These are phyloP conservation scores for Lecanicillium sp. DNA, from an alignment of 2,329 filamentous ascomycete species.

Conservation along the genomic window DNA sequence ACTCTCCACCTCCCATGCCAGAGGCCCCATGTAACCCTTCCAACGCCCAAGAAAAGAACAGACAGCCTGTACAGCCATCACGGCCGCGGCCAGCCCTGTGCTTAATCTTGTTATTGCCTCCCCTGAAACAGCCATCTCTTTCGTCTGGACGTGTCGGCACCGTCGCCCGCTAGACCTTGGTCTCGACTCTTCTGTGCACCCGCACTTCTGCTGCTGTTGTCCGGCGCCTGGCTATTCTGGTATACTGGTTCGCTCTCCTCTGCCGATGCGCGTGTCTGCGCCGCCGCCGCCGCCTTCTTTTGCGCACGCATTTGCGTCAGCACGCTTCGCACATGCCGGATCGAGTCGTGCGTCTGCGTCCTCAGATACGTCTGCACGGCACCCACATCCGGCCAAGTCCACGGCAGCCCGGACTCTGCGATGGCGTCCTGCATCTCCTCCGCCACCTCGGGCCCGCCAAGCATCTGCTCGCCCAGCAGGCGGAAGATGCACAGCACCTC, in stretches of 20 bases:
- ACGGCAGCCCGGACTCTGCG: conserved; percentile 21
- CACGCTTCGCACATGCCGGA: conserved; percentile 21
- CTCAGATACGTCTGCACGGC: conserved; percentile 30
- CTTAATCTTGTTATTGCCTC: conserved; percentile 6
- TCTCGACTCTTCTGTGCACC: too few species aligned
- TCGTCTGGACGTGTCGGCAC: too few species aligned
- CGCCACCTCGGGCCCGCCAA: conserved; percentile 27
- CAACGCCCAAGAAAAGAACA: too few species aligned
- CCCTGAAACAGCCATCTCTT: conserved; percentile 6
- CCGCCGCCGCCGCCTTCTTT: neutral
- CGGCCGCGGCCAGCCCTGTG: conserved; percentile 1
- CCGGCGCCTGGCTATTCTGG: neutral
- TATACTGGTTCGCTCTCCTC: neutral
- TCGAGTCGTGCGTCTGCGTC: conserved; percentile 21
- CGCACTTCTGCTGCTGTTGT: too few species aligned
- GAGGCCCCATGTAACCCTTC: neutral
- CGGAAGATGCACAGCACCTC: conserved; percentile 42
- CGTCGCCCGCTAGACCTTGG: too few species aligned
- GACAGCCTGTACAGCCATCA: neutral
- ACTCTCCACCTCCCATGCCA: neutral
- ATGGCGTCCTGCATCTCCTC: conserved; percentile 24
- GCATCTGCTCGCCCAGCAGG: conserved; percentile 39
- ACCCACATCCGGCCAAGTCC: conserved; percentile 34
- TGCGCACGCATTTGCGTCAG: conserved; percentile 19
- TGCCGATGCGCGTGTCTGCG: neutral